Base-by-base conservation (phyloP, 768 basidiomycete species). In the Suillus tomentosus region DNA sequence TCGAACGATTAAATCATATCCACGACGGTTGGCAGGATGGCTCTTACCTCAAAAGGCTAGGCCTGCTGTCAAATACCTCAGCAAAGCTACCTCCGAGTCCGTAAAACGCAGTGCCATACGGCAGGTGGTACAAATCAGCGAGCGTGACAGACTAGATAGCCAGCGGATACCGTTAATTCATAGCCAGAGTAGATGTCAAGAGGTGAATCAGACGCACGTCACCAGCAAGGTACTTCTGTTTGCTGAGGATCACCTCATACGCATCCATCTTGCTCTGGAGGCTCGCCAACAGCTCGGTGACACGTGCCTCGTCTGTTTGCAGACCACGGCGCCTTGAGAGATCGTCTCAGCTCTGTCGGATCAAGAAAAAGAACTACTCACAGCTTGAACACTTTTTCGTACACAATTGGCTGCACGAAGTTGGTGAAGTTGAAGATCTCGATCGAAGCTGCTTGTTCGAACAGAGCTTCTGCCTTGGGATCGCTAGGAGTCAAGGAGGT, bases 91-190 rank as follows among this genome's bases (percentile, higher is more conserved):
- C 63, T 1, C 8, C 15, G 22, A 40, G 39, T 40, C 39, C 45
- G 45, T 50, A 62, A 36, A 81, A 66, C 54, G 70, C 27, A n/a
- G 54, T 60, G 22, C 80, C 83, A 57, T 80, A 82, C 0, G 86
- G 81, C 39, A 88, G 70, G 70, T 87, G 86, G 72, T 81, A 82
- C 13, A 89, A 76, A 69, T 89, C 88, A 4, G 83, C 85, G 1
- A 88, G 75, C 8, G 85, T 86, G 60, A 89, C 24, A 36, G 73
- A 68, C 77, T 82, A 64, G 11, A 45, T 27, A 47, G n/a, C 24
- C 50, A 4, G 6, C 14, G n/a, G 5, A 5, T 22, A 5, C 5
- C 19, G 36, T 63, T 24, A 39, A 15, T 24, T 24, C 24, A 63
- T 3, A 55, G 10, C 22, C n/a, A 51, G 31, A 5, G 13, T 39